Conservation (phyloP, 2,329 filamentous ascomycete species). For the Fusarium nisikadoi region DNA sequence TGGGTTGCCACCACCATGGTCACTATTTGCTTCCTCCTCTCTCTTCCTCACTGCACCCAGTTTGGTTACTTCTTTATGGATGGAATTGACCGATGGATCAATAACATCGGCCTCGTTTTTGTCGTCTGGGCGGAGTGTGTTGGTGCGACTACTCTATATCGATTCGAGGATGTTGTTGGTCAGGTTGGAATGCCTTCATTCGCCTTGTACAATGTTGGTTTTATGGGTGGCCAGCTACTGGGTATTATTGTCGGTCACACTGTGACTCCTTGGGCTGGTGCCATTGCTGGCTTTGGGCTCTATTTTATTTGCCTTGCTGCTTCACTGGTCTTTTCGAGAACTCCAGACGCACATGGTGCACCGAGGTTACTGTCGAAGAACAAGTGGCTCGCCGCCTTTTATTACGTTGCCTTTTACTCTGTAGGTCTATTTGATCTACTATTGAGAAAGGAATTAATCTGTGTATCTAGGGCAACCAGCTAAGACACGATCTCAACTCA, state of each 20-base stretch:
- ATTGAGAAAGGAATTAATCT: not conserved
- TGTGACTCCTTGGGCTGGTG: not conserved
- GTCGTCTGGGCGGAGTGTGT: not conserved
- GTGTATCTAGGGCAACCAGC: not conserved
- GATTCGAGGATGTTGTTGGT: not conserved
- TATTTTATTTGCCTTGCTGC: not conserved
- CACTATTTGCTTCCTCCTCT: not conserved
- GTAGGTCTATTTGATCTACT: fast-evolving
- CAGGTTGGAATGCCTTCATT: not conserved
- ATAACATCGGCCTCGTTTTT: not conserved
- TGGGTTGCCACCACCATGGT: not conserved
- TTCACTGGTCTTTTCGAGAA: not conserved
- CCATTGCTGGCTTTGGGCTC: not conserved
- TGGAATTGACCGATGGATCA: not conserved
- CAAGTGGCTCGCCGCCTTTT: not conserved
- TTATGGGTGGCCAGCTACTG: not conserved
- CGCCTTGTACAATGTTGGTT: not conserved
- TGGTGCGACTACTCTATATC: not conserved
- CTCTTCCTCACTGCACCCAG: not conserved
- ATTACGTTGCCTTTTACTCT: not conserved
- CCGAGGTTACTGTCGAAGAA: not conserved
- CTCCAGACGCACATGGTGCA: not conserved
- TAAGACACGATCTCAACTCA: not conserved
- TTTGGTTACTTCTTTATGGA: not conserved
- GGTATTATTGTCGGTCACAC: not conserved